Conservation (phyloP, 2,329 filamentous ascomycete genomes). For the Pseudocercospora macadamiae region DNA sequence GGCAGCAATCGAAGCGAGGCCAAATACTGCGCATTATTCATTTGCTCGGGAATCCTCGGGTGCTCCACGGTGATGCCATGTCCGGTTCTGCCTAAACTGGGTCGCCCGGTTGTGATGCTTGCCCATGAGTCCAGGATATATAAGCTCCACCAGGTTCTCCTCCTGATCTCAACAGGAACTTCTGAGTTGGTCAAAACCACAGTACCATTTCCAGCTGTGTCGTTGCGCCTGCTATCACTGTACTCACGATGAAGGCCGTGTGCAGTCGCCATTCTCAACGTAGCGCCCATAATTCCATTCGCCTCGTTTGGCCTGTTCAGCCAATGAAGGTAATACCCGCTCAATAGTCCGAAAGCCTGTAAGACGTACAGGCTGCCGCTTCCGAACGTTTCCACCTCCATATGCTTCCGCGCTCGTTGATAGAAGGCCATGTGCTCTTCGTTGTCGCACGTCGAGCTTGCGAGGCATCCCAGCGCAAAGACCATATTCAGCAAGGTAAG, state of each 20-base stretch:
- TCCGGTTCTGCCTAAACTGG: constrained; percentile 69
- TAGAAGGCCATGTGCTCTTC: constrained; percentile 37
- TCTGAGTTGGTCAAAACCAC: constrained; percentile 40
- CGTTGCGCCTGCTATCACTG: constrained; percentile 43
- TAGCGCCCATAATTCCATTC: constrained; percentile 38
- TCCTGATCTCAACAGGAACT: constrained; percentile 62
- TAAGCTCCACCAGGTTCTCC: constrained; percentile 74
- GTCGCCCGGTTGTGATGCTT: constrained; percentile 69
- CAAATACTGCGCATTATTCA: constrained; percentile 43
- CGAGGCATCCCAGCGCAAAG: constrained; percentile 36
- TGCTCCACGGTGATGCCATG: constrained; percentile 68
- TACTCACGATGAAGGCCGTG: constrained; percentile 39
- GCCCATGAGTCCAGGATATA: constrained; percentile 77
- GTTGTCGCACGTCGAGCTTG: constrained; percentile 32
- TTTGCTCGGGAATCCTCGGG: constrained; percentile 52
- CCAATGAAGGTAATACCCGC: constrained; percentile 40
- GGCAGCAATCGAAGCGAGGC: constrained; percentile 69
- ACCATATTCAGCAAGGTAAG: constrained; percentile 39
- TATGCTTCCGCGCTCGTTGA: constrained; percentile 35
- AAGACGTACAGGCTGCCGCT: constrained; percentile 36
- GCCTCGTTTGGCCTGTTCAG: constrained; percentile 39
- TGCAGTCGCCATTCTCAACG: constrained; percentile 38
- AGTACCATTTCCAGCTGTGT: constrained; percentile 41
- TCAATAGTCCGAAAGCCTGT: constrained; percentile 36
- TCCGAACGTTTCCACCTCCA: constrained; percentile 36